Evolutionary conservation across 495 filamentous ascomycete genomes (phyloP).

Genomic region (Neurospora sp.): DNA sequence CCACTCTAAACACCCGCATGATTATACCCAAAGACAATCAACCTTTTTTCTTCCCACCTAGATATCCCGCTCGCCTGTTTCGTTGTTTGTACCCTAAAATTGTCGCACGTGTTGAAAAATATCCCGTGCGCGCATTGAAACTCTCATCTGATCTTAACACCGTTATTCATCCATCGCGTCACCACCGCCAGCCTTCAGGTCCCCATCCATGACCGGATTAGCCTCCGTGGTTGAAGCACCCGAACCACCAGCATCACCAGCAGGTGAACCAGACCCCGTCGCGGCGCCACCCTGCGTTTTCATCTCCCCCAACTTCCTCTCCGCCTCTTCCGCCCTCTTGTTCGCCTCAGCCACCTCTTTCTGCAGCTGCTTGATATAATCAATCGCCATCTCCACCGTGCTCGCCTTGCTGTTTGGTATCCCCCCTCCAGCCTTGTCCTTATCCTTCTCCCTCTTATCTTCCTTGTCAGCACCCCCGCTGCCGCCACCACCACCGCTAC

Average conservation of each 20-base stretch:
- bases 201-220: background rate
- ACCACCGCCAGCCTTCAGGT: background rate
- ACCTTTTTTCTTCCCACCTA: background rate
- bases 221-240: background rate
- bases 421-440: conserved; percentile 22
- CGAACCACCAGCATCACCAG: background rate
- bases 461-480: conserved; percentile 13
- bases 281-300: background rate
- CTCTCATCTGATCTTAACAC: background rate
- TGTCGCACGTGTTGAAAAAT: background rate
- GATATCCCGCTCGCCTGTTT: background rate
- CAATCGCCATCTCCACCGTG: conserved; percentile 90
- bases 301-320: conserved; percentile 40
- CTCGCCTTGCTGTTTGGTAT: conserved; percentile 81
- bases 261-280: background rate
- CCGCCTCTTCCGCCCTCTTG: conserved; percentile 51
- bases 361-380: conserved; percentile 84
- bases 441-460: conserved; percentile 25
- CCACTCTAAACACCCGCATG: background rate
- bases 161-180: background rate
- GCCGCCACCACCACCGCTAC: conserved; percentile 3
- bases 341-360: conserved; percentile 60
- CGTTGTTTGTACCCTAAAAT: background rate
- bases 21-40: background rate
- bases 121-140: background rate